phyloP scores from a whole-genome alignment of 306 rosid genomes.

The Malus orientalis region DNA sequence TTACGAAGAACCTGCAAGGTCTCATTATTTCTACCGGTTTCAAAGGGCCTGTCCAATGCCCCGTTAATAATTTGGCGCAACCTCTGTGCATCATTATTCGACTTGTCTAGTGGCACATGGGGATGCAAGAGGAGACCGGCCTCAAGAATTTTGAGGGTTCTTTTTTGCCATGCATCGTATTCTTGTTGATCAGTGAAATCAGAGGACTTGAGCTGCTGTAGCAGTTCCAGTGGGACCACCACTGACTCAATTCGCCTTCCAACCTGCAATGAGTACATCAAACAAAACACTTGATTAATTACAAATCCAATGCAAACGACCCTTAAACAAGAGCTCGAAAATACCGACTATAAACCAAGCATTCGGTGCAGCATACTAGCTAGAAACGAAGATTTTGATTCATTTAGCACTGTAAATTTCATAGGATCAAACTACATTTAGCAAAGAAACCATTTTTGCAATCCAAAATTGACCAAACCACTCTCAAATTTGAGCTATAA shows the following conservation, averaged over 20 bases:
- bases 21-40: constrained; percentile 84
- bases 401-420: not conserved
- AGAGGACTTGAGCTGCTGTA: constrained; percentile 87
- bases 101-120: constrained; percentile 59
- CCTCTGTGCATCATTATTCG: constrained; percentile 62
- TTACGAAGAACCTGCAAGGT: constrained; percentile 92
- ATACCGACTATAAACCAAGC: not conserved
- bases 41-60: constrained; percentile 73
- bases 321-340: not conserved
- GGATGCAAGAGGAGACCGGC: constrained; percentile 95
- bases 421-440: constrained; percentile 23
- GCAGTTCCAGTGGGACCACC: constrained; percentile 84
- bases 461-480: not conserved
- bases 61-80: constrained; percentile 68
- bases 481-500: not conserved
- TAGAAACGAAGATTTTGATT: not conserved
- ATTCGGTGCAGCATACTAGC: not conserved
- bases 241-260: constrained; percentile 92
- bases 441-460: not conserved
- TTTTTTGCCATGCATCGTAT: constrained; percentile 73
- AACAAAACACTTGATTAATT: not conserved
- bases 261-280: constrained; percentile 45
- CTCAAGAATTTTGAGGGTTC: constrained; percentile 84
- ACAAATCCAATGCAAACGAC: not conserved
- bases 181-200: constrained; percentile 87